These are phyloP conservation scores for Seiridium cupressi DNA, from an alignment of 2,329 filamentous ascomycete species.

Conservation along the genomic window DNA sequence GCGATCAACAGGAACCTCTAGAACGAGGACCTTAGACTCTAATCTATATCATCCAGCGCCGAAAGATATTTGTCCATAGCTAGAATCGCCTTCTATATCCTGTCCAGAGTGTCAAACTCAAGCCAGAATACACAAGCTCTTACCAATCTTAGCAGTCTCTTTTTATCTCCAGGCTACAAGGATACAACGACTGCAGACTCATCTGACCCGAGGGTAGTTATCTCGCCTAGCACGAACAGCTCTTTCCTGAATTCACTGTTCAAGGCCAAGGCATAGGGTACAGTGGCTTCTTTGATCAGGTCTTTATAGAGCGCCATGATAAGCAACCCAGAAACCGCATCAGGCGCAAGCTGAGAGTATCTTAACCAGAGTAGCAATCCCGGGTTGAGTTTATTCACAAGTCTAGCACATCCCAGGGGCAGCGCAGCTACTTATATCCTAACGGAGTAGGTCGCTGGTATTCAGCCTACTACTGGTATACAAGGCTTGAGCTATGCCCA, in stretches of 20 bases:
- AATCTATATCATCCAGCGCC: constrained; percentile 6
- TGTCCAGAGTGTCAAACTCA: constrained; percentile 12
- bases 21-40: constrained; percentile 17
- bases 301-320: constrained; percentile 41
- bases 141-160: constrained; percentile 8
- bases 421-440: constrained; percentile 43
- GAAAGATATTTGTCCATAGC: constrained; percentile 12
- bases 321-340: constrained; percentile 28
- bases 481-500: constrained; percentile 21
- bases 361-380: constrained; percentile 34
- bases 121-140: constrained; percentile 10
- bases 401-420: constrained; percentile 41
- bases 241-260: constrained; percentile 39
- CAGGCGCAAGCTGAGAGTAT: constrained; percentile 45
- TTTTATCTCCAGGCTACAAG: constrained; percentile 16
- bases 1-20: constrained; percentile 17
- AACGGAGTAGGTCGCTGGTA: constrained; percentile 30
- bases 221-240: constrained; percentile 45
- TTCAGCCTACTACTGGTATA: constrained; percentile 15
- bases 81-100: constrained; percentile 17
- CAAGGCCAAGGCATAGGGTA: constrained; percentile 20
- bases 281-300: constrained; percentile 29
- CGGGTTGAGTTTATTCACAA: constrained; percentile 39
- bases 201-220: constrained; percentile 16
- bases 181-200: constrained; percentile 13